Conservation (phyloP, 257 asterid genomes). For the Salvia miltiorrhiza region DNA sequence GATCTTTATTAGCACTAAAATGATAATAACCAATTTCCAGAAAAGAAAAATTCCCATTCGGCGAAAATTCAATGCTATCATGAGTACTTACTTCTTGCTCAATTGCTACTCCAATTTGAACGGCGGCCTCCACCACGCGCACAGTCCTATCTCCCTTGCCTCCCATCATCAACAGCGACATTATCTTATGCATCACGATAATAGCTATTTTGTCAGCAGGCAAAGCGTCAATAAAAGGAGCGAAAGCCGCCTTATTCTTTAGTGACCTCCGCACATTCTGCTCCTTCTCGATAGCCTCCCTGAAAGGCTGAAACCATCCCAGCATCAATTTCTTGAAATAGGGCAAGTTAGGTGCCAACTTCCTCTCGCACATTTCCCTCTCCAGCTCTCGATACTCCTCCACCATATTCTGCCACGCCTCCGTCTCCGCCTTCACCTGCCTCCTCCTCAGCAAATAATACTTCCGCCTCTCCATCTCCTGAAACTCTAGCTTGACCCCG, state of each 20-base stretch:
- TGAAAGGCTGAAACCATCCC: conserved; percentile 94
- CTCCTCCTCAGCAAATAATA: conserved; percentile 63
- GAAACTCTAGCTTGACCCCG: conserved; percentile 55
- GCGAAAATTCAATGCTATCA: too few relatives aligned
- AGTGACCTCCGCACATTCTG: conserved; percentile 52
- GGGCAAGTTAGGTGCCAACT: conserved; percentile 89
- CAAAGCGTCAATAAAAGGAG: conserved; percentile 64
- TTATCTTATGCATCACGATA: conserved; percentile 89
- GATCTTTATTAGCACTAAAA: neutral
- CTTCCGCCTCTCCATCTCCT: conserved; percentile 77
- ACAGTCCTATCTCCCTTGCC: conserved; percentile 75
- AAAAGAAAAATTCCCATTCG: neutral
- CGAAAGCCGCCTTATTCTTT: conserved; percentile 62
- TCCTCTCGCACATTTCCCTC: conserved; percentile 91
- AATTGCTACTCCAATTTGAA: conserved; percentile 76
- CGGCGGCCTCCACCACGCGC: conserved; percentile 86
- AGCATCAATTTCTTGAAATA: conserved; percentile 69
- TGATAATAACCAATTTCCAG: neutral
- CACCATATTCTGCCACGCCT: conserved; percentile 94
- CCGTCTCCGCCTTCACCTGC: conserved; percentile 78
- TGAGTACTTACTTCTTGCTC: conserved; percentile 75
- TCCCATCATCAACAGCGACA: conserved; percentile 92
- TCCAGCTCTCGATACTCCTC: conserved; percentile 84
- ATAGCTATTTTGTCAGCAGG: conserved; percentile 96
- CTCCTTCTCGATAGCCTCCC: conserved; percentile 70